Evolutionary conservation across 169 alveolate genomes (phyloP).

Genomic region (Toxoplasma gondii): DNA sequence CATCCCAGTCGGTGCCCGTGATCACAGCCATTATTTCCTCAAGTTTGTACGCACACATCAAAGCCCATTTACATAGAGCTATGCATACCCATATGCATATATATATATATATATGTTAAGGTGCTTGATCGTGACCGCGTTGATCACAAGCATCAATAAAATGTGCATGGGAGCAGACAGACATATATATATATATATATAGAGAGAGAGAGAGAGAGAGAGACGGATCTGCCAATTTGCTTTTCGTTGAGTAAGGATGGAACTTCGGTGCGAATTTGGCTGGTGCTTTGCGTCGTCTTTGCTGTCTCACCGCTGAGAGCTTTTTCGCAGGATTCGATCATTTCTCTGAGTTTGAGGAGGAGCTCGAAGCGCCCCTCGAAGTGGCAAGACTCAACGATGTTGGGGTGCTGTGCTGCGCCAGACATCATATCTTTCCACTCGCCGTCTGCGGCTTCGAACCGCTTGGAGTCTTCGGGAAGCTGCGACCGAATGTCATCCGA

Average conservation of each 20-base stretch:
- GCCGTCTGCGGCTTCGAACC: slow-evolving; percentile 91
- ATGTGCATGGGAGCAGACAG: not conserved
- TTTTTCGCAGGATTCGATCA: slow-evolving; percentile 94
- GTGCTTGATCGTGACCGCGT: no score
- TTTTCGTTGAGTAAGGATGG: no score
- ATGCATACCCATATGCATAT: no score
- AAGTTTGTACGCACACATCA: no score
- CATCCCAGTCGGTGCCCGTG: no score
- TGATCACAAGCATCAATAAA: no score
- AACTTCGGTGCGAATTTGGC: no score
- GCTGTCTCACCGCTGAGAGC: slow-evolving; percentile 83
- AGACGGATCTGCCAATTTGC: no score
- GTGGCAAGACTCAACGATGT: slow-evolving; percentile 91
- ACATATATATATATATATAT: no score
- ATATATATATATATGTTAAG: not conserved
- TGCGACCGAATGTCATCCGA: slow-evolving; percentile 96
- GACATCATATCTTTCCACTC: slow-evolving; percentile 95
- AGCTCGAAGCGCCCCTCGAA: slow-evolving; percentile 92
- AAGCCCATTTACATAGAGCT: no score
- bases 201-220: not conserved
- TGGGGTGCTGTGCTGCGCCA: slow-evolving; percentile 90
- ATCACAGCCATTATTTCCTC: no score
- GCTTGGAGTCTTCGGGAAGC: slow-evolving; percentile 94
- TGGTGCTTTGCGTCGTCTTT: no score
- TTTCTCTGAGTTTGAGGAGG: slow-evolving; percentile 84